phyloP scores from a whole-genome alignment of 2,329 filamentous ascomycete genomes.

The Orbilia ellipsospora region DNA sequence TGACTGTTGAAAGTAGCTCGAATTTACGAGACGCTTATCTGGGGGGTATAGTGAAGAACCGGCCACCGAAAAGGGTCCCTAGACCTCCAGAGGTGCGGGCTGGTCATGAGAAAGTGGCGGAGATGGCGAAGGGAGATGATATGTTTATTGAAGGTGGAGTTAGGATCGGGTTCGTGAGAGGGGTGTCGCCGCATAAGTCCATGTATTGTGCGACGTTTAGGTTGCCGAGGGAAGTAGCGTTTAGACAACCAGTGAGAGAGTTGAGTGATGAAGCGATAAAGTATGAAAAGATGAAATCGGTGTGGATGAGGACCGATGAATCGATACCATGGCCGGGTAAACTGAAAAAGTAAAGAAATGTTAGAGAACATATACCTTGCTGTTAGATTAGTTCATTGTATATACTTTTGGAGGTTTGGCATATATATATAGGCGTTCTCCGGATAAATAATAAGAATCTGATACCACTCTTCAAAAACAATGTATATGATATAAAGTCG shows the following conservation, averaged over 20 bases:
- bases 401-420: constrained; percentile 11
- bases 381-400: background rate
- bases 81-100: constrained; percentile 65
- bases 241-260: constrained; percentile 71
- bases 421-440: constrained; percentile 30
- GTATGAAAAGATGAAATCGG: constrained; percentile 78
- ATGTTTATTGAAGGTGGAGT: constrained; percentile 64
- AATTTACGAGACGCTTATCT: constrained; percentile 26
- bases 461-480: constrained; percentile 31
- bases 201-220: constrained; percentile 98
- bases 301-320: constrained; percentile 40
- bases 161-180: constrained; percentile 74
- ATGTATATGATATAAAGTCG: background rate
- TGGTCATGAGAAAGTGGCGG: constrained; percentile 61
- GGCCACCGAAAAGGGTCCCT: constrained; percentile 63
- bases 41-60: constrained; percentile 9
- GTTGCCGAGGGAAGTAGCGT: constrained; percentile 83
- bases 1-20: constrained; percentile 69
- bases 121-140: constrained; percentile 1
- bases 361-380: background rate
- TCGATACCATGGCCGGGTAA: constrained; percentile 27
- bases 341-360: constrained; percentile 20
- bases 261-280: constrained; percentile 76
- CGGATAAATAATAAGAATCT: constrained; percentile 21
- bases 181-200: constrained; percentile 91